Conservation (phyloP, 257 asterid species). For the Thymus mandschuricus region DNA sequence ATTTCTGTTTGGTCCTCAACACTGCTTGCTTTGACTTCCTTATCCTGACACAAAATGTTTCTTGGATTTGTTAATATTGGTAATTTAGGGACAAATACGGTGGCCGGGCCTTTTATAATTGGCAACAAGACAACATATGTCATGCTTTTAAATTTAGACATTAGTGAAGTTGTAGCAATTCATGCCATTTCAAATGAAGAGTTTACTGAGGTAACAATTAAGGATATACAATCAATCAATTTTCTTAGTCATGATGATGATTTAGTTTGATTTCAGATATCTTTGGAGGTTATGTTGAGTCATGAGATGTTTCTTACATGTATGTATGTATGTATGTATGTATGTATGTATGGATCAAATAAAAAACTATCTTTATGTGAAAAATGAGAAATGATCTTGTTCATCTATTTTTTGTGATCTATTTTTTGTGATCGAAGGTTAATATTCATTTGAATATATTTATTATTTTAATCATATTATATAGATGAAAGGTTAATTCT, state of each 20-base stretch:
- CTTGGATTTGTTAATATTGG: constrained; percentile 10
- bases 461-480: too few species aligned
- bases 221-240: constrained; percentile 11
- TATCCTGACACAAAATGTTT: constrained; percentile 6
- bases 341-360: too few species aligned
- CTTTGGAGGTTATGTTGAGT: constrained; percentile 9
- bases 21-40: not conserved
- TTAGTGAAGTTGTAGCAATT: constrained; percentile 56
- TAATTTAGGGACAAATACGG: constrained; percentile 60
- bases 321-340: too few species aligned
- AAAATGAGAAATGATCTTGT: too few species aligned
- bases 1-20: not conserved
- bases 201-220: constrained; percentile 72
- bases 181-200: constrained; percentile 71
- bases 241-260: constrained; percentile 12
- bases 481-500: too few species aligned
- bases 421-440: too few species aligned
- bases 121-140: constrained; percentile 57
- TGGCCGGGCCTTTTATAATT: constrained; percentile 61
- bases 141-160: constrained; percentile 64
- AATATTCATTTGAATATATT: too few species aligned
- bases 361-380: too few species aligned
- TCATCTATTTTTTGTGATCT: too few species aligned
- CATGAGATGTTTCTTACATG: not conserved
- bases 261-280: constrained; percentile 1